A percentile compares a stretch with the other conserved stretches of the same genome.
These are phyloP conservation scores for Stagonosporopsis vannaccii DNA, from an alignment of 2,329 filamentous ascomycete genomes.

Conservation along the genomic window DNA sequence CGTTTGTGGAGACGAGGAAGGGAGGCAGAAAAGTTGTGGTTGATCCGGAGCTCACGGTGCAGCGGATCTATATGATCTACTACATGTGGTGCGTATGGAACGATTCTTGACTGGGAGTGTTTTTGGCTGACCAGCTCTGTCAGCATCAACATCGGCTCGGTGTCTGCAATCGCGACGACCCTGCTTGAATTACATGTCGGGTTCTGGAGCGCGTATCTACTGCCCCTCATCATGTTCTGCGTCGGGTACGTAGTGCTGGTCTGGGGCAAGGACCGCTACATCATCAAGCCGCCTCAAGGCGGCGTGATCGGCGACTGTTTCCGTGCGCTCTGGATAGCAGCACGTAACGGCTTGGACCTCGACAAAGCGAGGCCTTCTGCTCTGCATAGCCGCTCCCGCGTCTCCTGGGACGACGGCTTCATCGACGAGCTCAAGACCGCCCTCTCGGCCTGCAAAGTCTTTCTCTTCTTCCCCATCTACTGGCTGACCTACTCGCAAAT, in stretches of 20 bases:
- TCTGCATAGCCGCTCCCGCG: slow-evolving; percentile 45
- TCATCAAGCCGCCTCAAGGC: slow-evolving; percentile 49
- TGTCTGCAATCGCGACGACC: slow-evolving; percentile 72
- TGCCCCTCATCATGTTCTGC: slow-evolving; percentile 71
- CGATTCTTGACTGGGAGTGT: not conserved
- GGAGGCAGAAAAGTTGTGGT: slow-evolving; percentile 53
- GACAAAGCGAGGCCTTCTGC: slow-evolving; percentile 70
- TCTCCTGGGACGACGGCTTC: slow-evolving; percentile 72
- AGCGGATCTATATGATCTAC: slow-evolving; percentile 66
- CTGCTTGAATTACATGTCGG: slow-evolving; percentile 74
- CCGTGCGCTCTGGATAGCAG: slow-evolving; percentile 65
- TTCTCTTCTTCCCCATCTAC: slow-evolving; percentile 60
- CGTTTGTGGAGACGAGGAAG: slow-evolving; percentile 50
- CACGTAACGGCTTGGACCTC: slow-evolving; percentile 60
- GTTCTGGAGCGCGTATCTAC: slow-evolving; percentile 73
- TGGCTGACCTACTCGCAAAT: slow-evolving; percentile 56
- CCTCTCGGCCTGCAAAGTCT: slow-evolving; percentile 72
- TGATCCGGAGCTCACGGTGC: slow-evolving; percentile 56
- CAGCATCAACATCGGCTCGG: slow-evolving; percentile 72
- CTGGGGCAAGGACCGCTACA: slow-evolving; percentile 43
- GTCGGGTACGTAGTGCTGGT: slow-evolving; percentile 64
- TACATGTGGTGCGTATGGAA: slow-evolving; percentile 60
- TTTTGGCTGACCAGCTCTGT: not conserved
- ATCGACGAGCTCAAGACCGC: slow-evolving; percentile 75
- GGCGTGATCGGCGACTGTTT: slow-evolving; percentile 57